Percentiles rank a stretch among this genome's conserved stretches.
These are phyloP conservation scores for Torulaspora indica DNA, from an alignment of 805 yeast species.

Conservation along the genomic window DNA sequence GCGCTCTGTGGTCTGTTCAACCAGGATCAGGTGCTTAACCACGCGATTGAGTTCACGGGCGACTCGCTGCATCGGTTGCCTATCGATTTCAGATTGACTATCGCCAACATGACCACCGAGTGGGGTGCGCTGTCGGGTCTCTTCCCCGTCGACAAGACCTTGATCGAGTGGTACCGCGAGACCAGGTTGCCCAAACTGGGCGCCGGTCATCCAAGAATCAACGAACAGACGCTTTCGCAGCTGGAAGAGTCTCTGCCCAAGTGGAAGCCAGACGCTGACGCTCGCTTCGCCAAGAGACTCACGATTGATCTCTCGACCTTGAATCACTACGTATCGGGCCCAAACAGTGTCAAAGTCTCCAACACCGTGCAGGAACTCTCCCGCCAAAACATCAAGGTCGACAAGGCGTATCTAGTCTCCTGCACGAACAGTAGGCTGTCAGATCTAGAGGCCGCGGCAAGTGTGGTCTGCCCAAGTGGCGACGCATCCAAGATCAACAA, in stretches of 20 bases:
- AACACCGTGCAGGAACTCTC: constrained; percentile 73
- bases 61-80: constrained; percentile 66
- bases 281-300: constrained; percentile 83
- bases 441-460: constrained; percentile 93
- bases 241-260: constrained; percentile 16
- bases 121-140: constrained; percentile 98
- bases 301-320: constrained; percentile 73
- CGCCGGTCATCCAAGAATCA: constrained; percentile 81
- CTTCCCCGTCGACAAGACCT: constrained; percentile 87
- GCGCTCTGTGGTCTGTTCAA: constrained; percentile 92
- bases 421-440: constrained; percentile 94
- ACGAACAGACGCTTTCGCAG: constrained; percentile 50
- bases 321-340: constrained; percentile 90
- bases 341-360: constrained; percentile 92
- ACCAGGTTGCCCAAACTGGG: constrained; percentile 47
- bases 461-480: constrained; percentile 51
- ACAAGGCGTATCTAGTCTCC: constrained; percentile 96
- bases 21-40: constrained; percentile 87
- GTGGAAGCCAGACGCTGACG: constrained; percentile 61
- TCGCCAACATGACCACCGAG: constrained; percentile 97
- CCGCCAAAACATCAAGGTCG: constrained; percentile 63
- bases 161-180: constrained; percentile 70
- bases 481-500: constrained; percentile 43
- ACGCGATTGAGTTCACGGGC: constrained; percentile 90
- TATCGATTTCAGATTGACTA: constrained; percentile 81